phyloP scores from a whole-genome alignment of 176 grass and related monocot species.

The Microstegium vimineum region DNA sequence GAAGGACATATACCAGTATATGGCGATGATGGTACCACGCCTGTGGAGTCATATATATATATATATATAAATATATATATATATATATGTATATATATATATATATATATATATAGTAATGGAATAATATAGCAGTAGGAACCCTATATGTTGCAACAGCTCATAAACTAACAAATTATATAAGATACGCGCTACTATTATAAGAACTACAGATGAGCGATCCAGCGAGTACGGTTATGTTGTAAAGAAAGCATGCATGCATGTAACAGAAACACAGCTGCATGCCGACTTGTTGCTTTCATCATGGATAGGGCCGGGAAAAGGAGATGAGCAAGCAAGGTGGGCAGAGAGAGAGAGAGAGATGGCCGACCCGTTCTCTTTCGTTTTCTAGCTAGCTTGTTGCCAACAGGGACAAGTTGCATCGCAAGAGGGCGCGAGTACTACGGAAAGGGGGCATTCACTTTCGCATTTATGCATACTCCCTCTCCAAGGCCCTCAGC shows the following conservation, averaged over 20 bases:
- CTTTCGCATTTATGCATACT: neutral
- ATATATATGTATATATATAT: no score
- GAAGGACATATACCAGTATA: no score
- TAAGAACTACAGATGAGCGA: neutral
- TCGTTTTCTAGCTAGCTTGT: neutral
- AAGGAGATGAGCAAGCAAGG: neutral
- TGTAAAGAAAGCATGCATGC: neutral
- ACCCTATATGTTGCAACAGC: neutral
- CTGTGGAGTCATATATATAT: no score
- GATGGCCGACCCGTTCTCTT: neutral
- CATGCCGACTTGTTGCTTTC: neutral
- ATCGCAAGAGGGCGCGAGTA: slow-evolving; percentile 10
- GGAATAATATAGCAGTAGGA: neutral
- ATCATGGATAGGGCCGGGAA: neutral
- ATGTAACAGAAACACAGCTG: neutral
- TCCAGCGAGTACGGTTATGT: neutral
- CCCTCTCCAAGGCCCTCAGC: neutral
- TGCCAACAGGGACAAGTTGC: slow-evolving; percentile 15
- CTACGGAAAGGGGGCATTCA: neutral
- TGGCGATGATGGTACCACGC: no score
- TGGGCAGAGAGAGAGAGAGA: neutral
- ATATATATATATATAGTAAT: no score
- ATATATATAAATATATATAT: no score
- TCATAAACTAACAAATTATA: neutral
- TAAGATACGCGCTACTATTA: no score